Base-by-base conservation (phyloP, 768 basidiomycete genomes). In the Russula olivacea region DNA sequence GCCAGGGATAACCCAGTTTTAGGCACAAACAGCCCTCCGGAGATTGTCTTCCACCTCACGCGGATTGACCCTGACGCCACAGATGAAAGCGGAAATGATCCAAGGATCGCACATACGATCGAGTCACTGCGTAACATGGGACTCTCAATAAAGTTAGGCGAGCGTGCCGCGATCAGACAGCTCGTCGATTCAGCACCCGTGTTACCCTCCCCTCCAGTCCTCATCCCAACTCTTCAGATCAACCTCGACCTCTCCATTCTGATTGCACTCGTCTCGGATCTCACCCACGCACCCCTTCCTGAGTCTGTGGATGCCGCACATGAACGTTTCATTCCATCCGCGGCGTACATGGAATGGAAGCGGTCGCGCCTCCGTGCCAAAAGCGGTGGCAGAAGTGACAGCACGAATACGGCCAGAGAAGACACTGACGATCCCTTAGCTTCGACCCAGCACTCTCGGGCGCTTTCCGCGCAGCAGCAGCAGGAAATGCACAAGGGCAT, bases 221-320 rank as follows among this genome's bases (percentile, higher is more conserved):
- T 80, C 41, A 60, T 71, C 11, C 88, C 87, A 1, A 89, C 88
- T 0, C 68, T 68, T 7, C 75, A 79, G 53, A 78, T 96, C 73
- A 90, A 93, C 66, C 80, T 94, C 38, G 93, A 96, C 70, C 78
- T 96, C 12, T 93, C 91, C 0, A 80, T 89, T 1, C 80, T 96
- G 51, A 88, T 96, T 58, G 92, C 93, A 0, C 79, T 94, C 32
- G 80, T 90, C 48, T 91, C 89, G 12, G 91, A 92, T 65, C 83
- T 91, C 56, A 87, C 89, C 0, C 92, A 94, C 72, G 78, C 85
- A 0, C 77, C 80, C 1, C 76, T 92, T 0, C 93, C 92, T 0
- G 47, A 63, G 0, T 77, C 79, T 0, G 67, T 79, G 0, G 80
- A 81, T 15, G 87, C 86, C 38, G 85, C 90, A 0, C 77, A 83